Conservation (phyloP, 2,329 filamentous ascomycete species). For the Aspergillus alliaceus region DNA sequence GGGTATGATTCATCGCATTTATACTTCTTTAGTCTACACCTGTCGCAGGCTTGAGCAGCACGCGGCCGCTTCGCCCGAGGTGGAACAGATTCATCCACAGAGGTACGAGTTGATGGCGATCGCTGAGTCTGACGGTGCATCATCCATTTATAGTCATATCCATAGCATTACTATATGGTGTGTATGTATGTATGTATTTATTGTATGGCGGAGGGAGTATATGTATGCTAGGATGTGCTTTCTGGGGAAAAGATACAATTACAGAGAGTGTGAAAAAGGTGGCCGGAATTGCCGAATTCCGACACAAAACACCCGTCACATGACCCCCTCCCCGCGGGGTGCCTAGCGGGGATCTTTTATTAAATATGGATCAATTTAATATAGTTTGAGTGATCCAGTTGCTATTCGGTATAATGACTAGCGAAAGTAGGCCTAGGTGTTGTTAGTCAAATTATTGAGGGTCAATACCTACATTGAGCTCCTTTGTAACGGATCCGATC, state of each 20-base stretch:
- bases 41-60: slow-evolving; percentile 49
- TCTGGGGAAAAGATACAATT: no score
- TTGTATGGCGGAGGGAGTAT: neutral
- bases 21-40: slow-evolving; percentile 51
- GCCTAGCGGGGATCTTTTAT: neutral
- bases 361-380: neutral
- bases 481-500: slow-evolving; percentile 18
- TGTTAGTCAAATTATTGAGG: neutral
- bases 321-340: slow-evolving; percentile 12
- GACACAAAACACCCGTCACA: slow-evolving; percentile 8
- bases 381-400: neutral
- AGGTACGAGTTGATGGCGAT: slow-evolving; percentile 7
- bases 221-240: neutral
- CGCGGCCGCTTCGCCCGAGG: slow-evolving; percentile 38
- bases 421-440: neutral
- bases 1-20: slow-evolving; percentile 50
- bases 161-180: slow-evolving; percentile 1
- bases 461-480: slow-evolving; percentile 19
- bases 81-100: slow-evolving; percentile 17
- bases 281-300: slow-evolving; percentile 22
- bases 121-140: slow-evolving; percentile 40
- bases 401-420: neutral
- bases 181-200: neutral
- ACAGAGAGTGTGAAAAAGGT: slow-evolving; percentile 1
- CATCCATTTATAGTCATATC: slow-evolving; percentile 16